Conservation (phyloP, 371 early-diverging fungal species). For the Mortierella sp. region DNA sequence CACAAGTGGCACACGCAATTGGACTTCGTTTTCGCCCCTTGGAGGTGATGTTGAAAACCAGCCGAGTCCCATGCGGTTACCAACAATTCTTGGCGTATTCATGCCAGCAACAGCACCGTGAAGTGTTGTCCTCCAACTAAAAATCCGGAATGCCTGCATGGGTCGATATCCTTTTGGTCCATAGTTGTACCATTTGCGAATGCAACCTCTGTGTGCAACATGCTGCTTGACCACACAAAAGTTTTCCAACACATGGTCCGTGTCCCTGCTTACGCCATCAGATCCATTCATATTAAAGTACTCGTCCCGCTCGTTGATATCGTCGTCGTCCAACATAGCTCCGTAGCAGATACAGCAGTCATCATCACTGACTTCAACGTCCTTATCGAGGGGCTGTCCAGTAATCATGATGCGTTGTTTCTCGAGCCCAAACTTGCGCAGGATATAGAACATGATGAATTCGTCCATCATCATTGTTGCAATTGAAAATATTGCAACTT, state of each 20-base stretch:
- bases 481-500: slow-evolving; percentile 42
- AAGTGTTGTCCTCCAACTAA: slow-evolving; percentile 44
- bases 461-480: slow-evolving; percentile 51
- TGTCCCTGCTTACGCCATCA: slow-evolving; percentile 30
- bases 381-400: slow-evolving; percentile 47
- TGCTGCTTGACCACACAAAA: slow-evolving; percentile 54
- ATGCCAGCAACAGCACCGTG: slow-evolving; percentile 44
- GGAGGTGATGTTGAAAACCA: slow-evolving; percentile 26
- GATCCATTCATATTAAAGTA: not conserved
- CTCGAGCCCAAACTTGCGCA: slow-evolving; percentile 58
- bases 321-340: slow-evolving; percentile 56
- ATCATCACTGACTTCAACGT: slow-evolving; percentile 33
- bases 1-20: slow-evolving; percentile 21
- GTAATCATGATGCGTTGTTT: slow-evolving; percentile 51
- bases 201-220: slow-evolving; percentile 54
- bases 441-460: slow-evolving; percentile 56
- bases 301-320: slow-evolving; percentile 27
- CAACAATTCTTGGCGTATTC: slow-evolving; percentile 14
- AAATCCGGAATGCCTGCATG: slow-evolving; percentile 43
- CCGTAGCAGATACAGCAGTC: slow-evolving; percentile 58
- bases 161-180: slow-evolving; percentile 55
- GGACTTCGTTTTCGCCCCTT: not conserved
- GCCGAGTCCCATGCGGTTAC: slow-evolving; percentile 36
- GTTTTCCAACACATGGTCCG: slow-evolving; percentile 55
- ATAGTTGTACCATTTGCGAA: slow-evolving; percentile 57